Evolutionary conservation across 306 rosid genomes (phyloP).

Genomic region (Begonia masoniana): DNA sequence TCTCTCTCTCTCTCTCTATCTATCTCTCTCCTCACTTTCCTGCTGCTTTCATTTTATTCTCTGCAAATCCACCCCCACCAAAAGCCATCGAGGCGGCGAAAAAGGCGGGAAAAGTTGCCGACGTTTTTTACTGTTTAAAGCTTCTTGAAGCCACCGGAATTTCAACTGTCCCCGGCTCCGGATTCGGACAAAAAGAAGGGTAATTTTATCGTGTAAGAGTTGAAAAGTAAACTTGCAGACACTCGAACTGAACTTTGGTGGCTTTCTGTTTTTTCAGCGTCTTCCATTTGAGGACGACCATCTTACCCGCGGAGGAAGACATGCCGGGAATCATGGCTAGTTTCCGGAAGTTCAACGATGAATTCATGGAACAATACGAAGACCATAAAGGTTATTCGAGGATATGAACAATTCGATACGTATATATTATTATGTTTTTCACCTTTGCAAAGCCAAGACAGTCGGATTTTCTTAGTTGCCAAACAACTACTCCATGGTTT

Average conservation of each 20-base stretch:
- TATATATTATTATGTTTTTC: not conserved
- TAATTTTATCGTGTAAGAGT: conserved; percentile 5
- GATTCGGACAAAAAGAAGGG: conserved; percentile 99
- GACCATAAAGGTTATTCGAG: conserved; percentile 87
- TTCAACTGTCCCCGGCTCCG: conserved; percentile 98
- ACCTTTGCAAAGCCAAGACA: no score
- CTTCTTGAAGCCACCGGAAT: conserved; percentile 98
- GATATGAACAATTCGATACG: conserved; percentile 21
- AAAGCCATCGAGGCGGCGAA: conserved; percentile 74
- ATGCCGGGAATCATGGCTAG: conserved; percentile 87
- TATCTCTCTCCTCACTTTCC: conserved; percentile 40
- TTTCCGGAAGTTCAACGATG: conserved; percentile 90
- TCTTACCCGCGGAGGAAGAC: conserved; percentile 92
- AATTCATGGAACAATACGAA: conserved; percentile 95
- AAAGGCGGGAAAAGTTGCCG: conserved; percentile 79
- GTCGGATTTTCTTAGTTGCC: no score
- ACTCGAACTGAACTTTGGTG: no score
- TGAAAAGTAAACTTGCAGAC: no score
- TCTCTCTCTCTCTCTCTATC: conserved; percentile 2
- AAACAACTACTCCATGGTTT: no score
- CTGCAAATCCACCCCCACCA: conserved; percentile 68
- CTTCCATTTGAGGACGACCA: conserved; percentile 97
- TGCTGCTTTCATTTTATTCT: conserved; percentile 32
- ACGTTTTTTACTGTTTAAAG: conserved; percentile 90
- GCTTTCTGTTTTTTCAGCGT: conserved; percentile 23